Evolutionary conservation across 2,329 filamentous ascomycete species (phyloP).

Genomic region (Colletotrichum sp.): DNA sequence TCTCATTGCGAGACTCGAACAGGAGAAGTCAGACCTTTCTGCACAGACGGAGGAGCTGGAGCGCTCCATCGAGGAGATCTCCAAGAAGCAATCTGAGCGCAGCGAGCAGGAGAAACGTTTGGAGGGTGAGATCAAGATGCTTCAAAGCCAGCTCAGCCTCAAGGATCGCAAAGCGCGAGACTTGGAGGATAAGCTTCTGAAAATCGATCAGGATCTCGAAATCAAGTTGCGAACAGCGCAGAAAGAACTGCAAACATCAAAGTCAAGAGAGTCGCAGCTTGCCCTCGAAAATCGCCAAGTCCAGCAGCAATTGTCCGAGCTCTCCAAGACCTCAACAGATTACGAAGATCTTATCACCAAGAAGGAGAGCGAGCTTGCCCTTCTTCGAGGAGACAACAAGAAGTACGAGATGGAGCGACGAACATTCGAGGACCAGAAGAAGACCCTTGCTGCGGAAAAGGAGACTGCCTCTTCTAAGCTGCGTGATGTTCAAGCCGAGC

Average conservation of each 20-base stretch:
- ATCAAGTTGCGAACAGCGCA: constrained; percentile 79
- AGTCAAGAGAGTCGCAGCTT: constrained; percentile 77
- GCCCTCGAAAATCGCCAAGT: constrained; percentile 81
- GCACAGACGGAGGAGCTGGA: constrained; percentile 74
- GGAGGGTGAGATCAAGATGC: constrained; percentile 85
- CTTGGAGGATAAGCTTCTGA: constrained; percentile 81
- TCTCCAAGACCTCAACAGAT: constrained; percentile 90
- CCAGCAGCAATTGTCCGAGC: constrained; percentile 82
- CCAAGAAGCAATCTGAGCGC: constrained; percentile 73
- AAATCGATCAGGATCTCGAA: constrained; percentile 87
- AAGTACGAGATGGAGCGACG: constrained; percentile 83
- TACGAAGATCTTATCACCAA: constrained; percentile 93
- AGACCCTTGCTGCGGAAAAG: constrained; percentile 73
- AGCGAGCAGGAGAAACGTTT: constrained; percentile 79
- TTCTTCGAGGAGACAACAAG: constrained; percentile 84
- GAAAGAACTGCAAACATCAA: constrained; percentile 79
- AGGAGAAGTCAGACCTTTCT: constrained; percentile 80
- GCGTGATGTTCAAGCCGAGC: constrained; percentile 85
- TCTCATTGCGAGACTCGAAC: constrained; percentile 84
- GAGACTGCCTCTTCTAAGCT: constrained; percentile 78
- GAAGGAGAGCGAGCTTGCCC: constrained; percentile 90
- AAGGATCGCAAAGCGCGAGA: constrained; percentile 92
- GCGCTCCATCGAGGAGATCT: constrained; percentile 71
- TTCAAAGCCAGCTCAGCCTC: constrained; percentile 86
- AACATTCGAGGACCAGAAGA: constrained; percentile 80